phyloP scores from a whole-genome alignment of 345 rosid genomes.

The Eucalyptus regnans region DNA sequence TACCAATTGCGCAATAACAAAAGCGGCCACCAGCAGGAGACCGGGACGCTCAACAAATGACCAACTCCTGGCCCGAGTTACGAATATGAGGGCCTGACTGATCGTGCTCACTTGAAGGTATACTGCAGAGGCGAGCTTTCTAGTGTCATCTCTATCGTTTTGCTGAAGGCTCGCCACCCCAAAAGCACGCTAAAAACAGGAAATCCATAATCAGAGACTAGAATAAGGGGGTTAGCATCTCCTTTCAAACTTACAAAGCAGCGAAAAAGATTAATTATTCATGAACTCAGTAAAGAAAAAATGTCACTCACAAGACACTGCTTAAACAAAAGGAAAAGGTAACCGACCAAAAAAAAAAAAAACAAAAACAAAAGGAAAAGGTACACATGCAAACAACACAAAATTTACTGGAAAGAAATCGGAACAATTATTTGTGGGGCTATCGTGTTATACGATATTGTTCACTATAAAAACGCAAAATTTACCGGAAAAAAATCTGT shows the following conservation, averaged over 20 bases:
- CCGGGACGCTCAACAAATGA: not conserved
- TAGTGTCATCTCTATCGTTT: conserved; percentile 6
- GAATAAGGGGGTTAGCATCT: not conserved
- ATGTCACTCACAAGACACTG: not conserved
- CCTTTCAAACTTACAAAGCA: not conserved
- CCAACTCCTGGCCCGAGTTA: conserved; percentile 6
- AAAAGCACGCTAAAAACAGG: conserved; percentile 23
- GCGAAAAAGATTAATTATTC: conserved; percentile 2
- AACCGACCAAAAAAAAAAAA: too few species aligned
- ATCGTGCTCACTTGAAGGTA: conserved; percentile 59
- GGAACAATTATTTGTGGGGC: not conserved
- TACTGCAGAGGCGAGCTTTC: conserved; percentile 44
- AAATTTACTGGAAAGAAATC: not conserved
- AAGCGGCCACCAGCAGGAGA: not conserved
- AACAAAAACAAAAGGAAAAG: not conserved
- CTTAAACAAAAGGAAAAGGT: not conserved
- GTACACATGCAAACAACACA: not conserved
- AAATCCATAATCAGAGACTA: not conserved
- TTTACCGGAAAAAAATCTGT: not conserved
- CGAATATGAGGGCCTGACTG: conserved; percentile 64
- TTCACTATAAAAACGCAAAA: not conserved
- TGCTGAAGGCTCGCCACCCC: conserved; percentile 43
- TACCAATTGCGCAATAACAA: not conserved
- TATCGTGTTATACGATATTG: not conserved
- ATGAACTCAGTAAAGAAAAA: not conserved